Evolutionary conservation across 495 filamentous ascomycete genomes (phyloP).

Genomic region (Lasiosphaeris hirsuta): DNA sequence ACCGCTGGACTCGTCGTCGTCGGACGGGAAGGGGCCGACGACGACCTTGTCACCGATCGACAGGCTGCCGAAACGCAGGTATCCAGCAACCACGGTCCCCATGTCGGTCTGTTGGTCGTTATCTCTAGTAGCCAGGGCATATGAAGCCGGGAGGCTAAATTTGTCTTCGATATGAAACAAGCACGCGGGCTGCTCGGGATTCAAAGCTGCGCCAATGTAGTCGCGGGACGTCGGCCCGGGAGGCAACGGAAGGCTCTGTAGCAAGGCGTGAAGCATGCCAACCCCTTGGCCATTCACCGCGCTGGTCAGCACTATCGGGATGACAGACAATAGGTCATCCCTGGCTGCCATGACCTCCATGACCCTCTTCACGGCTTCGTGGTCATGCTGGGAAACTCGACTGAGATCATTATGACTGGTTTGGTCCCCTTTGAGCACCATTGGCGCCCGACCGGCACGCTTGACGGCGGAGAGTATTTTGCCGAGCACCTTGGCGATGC

Average conservation of each 20-base stretch:
- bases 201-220: conserved; percentile 39
- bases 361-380: conserved; percentile 48
- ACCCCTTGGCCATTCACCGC: conserved; percentile 83
- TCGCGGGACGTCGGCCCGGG: conserved; percentile 45
- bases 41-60: conserved; percentile 74
- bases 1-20: conserved; percentile 35
- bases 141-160: conserved; percentile 54
- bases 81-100: conserved; percentile 71
- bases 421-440: conserved; percentile 56
- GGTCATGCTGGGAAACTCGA: conserved; percentile 42
- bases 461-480: conserved; percentile 78
- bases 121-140: conserved; percentile 39
- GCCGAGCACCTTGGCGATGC: conserved; percentile 63
- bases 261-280: conserved; percentile 73
- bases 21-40: conserved; percentile 70
- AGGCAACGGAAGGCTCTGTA: conserved; percentile 74
- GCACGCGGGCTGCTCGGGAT: conserved; percentile 49
- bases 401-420: conserved; percentile 30
- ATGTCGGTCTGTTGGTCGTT: conserved; percentile 33
- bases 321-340: conserved; percentile 49
- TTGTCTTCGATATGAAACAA: conserved; percentile 88
- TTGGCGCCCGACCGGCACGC: conserved; percentile 65
- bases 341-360: conserved; percentile 44
- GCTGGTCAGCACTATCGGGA: conserved; percentile 87
- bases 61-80: conserved; percentile 74